Percentiles rank a stretch among this genome's conserved stretches.
Evolutionary conservation across 148 eudicot species (phyloP).

Genomic region (Simmondsia chinensis): DNA sequence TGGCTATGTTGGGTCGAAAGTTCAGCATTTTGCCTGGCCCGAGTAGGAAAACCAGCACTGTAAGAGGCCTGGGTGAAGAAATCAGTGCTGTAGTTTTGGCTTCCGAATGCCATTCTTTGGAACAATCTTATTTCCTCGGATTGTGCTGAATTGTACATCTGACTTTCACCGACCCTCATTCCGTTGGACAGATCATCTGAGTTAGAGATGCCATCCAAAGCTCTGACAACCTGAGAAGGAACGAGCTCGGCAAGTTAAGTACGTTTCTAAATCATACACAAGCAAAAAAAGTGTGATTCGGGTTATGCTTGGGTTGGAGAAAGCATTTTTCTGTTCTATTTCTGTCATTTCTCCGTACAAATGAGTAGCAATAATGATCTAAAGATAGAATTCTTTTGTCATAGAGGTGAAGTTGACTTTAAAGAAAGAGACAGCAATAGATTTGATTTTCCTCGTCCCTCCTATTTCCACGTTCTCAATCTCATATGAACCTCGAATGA

Average conservation of each 20-base stretch:
- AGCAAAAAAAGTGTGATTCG: neutral
- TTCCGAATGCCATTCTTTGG: conserved; percentile 66
- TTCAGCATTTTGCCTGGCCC: conserved; percentile 6
- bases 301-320: too few relatives aligned
- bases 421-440: too few relatives aligned
- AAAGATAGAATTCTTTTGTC: too few relatives aligned
- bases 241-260: neutral
- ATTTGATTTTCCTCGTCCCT: too few relatives aligned
- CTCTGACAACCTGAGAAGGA: conserved; percentile 48
- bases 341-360: too few relatives aligned
- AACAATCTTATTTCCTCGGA: conserved; percentile 71
- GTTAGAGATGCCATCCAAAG: conserved; percentile 41
- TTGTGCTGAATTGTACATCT: conserved; percentile 45
- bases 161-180: conserved; percentile 79
- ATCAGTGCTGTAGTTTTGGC: conserved; percentile 51
- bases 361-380: too few relatives aligned
- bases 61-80: conserved; percentile 27
- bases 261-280: neutral
- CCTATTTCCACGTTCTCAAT: too few relatives aligned
- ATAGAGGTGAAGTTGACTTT: too few relatives aligned
- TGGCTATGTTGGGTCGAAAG: conserved; percentile 12
- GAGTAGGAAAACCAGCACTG: conserved; percentile 11
- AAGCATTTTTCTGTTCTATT: too few relatives aligned
- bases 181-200: conserved; percentile 79
- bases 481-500: too few relatives aligned